Conservation (phyloP, 2,329 filamentous ascomycete genomes). For the Calonectria hawksworthii region DNA sequence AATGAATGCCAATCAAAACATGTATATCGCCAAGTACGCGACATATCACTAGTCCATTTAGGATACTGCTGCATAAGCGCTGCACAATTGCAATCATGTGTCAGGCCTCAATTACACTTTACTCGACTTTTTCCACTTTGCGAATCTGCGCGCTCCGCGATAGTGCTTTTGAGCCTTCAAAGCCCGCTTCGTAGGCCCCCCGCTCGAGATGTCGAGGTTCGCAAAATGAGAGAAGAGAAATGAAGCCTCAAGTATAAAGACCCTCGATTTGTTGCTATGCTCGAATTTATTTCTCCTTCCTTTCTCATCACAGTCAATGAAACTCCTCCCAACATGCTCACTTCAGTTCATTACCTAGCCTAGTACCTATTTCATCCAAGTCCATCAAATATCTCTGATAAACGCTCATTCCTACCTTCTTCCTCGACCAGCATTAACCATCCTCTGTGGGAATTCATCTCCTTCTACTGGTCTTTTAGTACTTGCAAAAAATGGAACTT, state of each 20-base stretch:
- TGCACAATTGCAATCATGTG: conserved; percentile 26
- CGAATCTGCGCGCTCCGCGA: conserved; percentile 10
- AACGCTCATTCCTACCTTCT: background rate
- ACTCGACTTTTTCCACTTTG: conserved; percentile 15
- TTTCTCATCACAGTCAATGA: background rate
- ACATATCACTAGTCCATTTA: background rate
- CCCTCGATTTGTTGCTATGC: background rate
- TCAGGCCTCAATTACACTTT: conserved; percentile 18
- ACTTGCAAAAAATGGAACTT: background rate
- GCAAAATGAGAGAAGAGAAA: background rate
- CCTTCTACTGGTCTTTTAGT: background rate
- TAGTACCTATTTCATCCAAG: background rate
- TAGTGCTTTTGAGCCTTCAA: background rate
- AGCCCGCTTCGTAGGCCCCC: background rate
- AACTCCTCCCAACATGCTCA: background rate
- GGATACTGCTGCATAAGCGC: background rate
- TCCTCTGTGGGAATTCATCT: no score
- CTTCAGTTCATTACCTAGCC: background rate
- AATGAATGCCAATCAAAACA: conserved; percentile 33
- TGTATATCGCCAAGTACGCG: background rate
- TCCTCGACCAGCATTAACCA: background rate
- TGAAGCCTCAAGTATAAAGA: background rate
- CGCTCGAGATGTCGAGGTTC: background rate
- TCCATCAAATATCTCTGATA: background rate
- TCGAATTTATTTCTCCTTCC: background rate